Evolutionary conservation across 2,329 filamentous ascomycete genomes (phyloP), one percentile per base, ranked within the genome.

Genomic region (Sclerotinia sclerotiorum): DNA sequence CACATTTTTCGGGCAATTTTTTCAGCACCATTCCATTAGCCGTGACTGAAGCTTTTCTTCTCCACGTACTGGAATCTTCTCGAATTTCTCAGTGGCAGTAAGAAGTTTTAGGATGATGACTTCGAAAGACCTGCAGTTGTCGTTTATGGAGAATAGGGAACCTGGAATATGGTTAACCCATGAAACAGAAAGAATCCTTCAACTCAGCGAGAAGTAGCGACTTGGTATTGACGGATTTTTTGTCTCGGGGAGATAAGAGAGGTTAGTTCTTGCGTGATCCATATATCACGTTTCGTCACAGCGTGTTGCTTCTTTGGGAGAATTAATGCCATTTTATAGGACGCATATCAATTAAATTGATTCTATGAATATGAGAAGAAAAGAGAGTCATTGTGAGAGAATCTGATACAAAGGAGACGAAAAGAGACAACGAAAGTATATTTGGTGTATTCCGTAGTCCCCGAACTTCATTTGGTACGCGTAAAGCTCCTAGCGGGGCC

Each of bases 181-280:
- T 81, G 73, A 85, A 83, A 62, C 85, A 81, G 78, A 87, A 87
- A 88, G 78, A 88, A 87, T 72, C 87, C 84, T 39, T 86, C 85
- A 87, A 73, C 70, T 87, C 85, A 2, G 70, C 87, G 83, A 0
- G 83, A 80, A 1, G 84, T 84, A 1, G 85, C 77, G 35, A 85
- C 78, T 67, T 86, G 82, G 5, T 85, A 85, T 71, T 86, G 85
- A 73, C 88, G 85, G 57, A 87, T 79, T 11, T 11, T 83, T 78
- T 70, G 78, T 81, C 82, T 84, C 49, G 27, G n/a, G 13, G 19
- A 49, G 21, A n/a, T 13, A 6, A 10, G 4, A 62, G 10, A 29
- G 32, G 49, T 58, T 52, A 64, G 29, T n/a, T 27, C 42, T 27
- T 35, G 39, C 21, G 13, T 46, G 2, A 8, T 46, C 19, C n/a